Percentiles rank a stretch among this genome's conserved stretches.
These are phyloP conservation scores for Torrubiellomyces zombiae DNA, from an alignment of 2,329 filamentous ascomycete genomes.

Conservation along the genomic window DNA sequence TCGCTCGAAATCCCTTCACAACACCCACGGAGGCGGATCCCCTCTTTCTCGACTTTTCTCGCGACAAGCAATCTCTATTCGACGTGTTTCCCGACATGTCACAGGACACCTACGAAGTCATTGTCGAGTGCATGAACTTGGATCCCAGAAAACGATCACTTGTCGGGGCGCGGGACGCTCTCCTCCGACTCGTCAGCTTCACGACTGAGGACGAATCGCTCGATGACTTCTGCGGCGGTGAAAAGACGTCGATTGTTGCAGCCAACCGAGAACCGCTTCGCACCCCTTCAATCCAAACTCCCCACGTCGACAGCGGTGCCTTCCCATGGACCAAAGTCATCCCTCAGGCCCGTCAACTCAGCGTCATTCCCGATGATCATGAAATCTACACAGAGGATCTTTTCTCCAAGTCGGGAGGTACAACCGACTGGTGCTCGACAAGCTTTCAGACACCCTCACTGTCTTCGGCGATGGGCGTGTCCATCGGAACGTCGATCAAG, in stretches of 20 bases:
- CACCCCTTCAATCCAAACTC: slow-evolving; percentile 85
- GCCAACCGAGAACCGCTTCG: slow-evolving; percentile 90
- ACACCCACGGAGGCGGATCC: slow-evolving; percentile 81
- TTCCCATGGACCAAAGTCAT: slow-evolving; percentile 94
- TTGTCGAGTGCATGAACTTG: slow-evolving; percentile 77
- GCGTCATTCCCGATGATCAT: slow-evolving; percentile 67
- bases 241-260: slow-evolving; percentile 60
- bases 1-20: slow-evolving; percentile 91
- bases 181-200: slow-evolving; percentile 72
- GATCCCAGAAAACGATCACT: slow-evolving; percentile 83
- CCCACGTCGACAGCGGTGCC: slow-evolving; percentile 60
- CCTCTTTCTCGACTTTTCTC: slow-evolving; percentile 81
- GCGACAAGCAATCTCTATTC: slow-evolving; percentile 89
- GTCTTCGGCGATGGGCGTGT: slow-evolving; percentile 72
- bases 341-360: slow-evolving; percentile 71
- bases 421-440: slow-evolving; percentile 62
- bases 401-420: slow-evolving; percentile 61
- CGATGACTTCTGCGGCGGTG: slow-evolving; percentile 83
- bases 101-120: slow-evolving; percentile 89
- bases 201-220: slow-evolving; percentile 82
- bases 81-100: slow-evolving; percentile 98
- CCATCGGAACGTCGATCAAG: slow-evolving; percentile 64
- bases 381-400: slow-evolving; percentile 71
- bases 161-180: slow-evolving; percentile 56
- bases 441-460: slow-evolving; percentile 65